Percentiles rank a stretch among this genome's conserved stretches.
Conservation (phyloP, 805 yeast genomes). For the Saitoella complicata region DNA sequence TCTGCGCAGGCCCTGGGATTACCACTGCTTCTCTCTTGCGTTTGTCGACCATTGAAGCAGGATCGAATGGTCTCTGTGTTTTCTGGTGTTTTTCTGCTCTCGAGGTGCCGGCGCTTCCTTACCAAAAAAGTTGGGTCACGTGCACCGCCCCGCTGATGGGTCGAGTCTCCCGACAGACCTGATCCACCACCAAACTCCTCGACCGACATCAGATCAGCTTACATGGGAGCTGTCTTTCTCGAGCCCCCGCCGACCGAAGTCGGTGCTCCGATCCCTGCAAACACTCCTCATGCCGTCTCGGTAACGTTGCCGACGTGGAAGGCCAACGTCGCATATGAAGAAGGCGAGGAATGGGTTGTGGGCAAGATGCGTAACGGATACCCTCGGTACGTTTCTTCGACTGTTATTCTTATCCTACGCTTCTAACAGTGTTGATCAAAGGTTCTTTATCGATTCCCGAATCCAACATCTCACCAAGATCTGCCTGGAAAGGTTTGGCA, state of each 20-base stretch:
- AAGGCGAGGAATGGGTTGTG: conserved; percentile 70
- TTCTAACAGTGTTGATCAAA: conserved; percentile 21
- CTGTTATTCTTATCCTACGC: not conserved
- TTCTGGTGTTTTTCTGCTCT: no score
- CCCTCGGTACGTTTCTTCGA: conserved; percentile 57
- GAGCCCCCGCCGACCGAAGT: conserved; percentile 21
- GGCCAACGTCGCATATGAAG: conserved; percentile 82
- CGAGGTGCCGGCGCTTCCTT: no score
- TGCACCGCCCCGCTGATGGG: no score
- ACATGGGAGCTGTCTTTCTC: no score
- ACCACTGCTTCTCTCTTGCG: no score
- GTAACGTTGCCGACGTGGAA: conserved; percentile 94
- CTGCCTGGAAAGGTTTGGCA: conserved; percentile 57
- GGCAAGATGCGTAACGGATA: conserved; percentile 70
- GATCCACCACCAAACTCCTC: no score
- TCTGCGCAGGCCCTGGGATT: no score
- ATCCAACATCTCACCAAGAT: conserved; percentile 5
- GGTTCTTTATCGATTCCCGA: conserved; percentile 26
- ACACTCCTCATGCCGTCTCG: conserved; percentile 84
- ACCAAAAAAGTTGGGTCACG: no score
- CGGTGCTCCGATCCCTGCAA: conserved; percentile 78
- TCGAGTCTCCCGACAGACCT: no score
- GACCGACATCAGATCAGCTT: no score
- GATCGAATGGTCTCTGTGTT: no score
- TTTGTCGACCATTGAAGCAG: no score